phyloP scores from a whole-genome alignment of 257 asterid genomes.

The Eucommia ulmoides region DNA sequence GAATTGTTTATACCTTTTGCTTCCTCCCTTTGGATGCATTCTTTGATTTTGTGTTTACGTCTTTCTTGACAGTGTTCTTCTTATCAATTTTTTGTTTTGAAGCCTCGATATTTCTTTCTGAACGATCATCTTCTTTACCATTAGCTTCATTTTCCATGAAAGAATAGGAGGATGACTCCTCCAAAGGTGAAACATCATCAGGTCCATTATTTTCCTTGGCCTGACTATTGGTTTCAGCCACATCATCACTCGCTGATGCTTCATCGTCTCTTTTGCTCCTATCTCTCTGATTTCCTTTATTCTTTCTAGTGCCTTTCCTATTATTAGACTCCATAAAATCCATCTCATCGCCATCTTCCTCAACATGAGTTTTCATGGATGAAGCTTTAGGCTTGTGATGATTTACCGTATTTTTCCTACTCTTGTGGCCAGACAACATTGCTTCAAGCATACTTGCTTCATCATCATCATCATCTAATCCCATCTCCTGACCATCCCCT shows the following conservation, averaged over 20 bases:
- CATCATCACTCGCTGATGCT: slow-evolving; percentile 15
- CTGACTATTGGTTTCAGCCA: slow-evolving; percentile 15
- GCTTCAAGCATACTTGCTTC: slow-evolving; percentile 69
- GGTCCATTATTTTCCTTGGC: slow-evolving; percentile 21
- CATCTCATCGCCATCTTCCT: slow-evolving; percentile 39
- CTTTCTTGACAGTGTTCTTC: slow-evolving; percentile 41
- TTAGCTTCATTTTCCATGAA: slow-evolving; percentile 22
- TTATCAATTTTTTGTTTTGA: slow-evolving; percentile 26
- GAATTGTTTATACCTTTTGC: slow-evolving; percentile 42
- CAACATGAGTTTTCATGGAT: slow-evolving; percentile 20
- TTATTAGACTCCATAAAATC: slow-evolving; percentile 73
- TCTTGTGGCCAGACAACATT: slow-evolving; percentile 58
- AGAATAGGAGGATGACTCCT: slow-evolving; percentile 27
- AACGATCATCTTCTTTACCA: slow-evolving; percentile 25
- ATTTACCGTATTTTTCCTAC: slow-evolving; percentile 20
- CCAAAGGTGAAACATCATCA: slow-evolving; percentile 21
- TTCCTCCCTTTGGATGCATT: slow-evolving; percentile 58
- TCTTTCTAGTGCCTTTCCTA: slow-evolving; percentile 49
- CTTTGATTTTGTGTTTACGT: slow-evolving; percentile 35
- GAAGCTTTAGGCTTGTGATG: slow-evolving; percentile 26
- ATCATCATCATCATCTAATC: slow-evolving; percentile 34
- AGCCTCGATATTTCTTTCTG: slow-evolving; percentile 25
- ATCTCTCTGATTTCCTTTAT: slow-evolving; percentile 56
- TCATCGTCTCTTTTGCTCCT: slow-evolving; percentile 38
- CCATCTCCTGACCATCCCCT: slow-evolving; percentile 16